These are phyloP conservation scores for Tricholoma terreum DNA, from an alignment of 768 basidiomycete species.

Conservation along the genomic window DNA sequence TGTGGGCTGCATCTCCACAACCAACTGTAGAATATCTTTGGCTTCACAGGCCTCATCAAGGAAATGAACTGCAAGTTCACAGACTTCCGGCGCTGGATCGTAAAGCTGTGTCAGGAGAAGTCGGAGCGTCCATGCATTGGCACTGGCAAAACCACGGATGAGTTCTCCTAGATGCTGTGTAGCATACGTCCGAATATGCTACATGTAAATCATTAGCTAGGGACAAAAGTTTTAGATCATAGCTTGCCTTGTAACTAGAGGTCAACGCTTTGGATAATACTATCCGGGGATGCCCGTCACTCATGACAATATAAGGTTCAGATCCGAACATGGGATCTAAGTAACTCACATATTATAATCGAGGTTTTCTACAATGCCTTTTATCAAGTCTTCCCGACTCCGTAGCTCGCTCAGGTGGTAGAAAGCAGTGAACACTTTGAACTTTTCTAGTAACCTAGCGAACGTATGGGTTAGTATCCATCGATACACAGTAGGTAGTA, in stretches of 20 bases:
- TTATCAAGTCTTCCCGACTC: constrained; percentile 89
- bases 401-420: constrained; percentile 92
- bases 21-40: constrained; percentile 78
- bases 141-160: constrained; percentile 59
- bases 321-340: constrained; percentile 1
- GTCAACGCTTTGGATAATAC: constrained; percentile 93
- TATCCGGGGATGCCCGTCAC: constrained; percentile 93
- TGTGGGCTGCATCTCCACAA: constrained; percentile 93
- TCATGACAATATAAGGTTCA: constrained; percentile 29
- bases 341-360: constrained; percentile 81
- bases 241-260: constrained; percentile 78
- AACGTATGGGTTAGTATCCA: background rate
- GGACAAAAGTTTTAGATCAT: background rate
- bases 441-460: constrained; percentile 82
- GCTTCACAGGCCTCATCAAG: constrained; percentile 89
- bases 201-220: background rate
- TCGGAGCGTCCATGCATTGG: constrained; percentile 85
- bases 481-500: constrained; percentile 5
- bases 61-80: constrained; percentile 84
- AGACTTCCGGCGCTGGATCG: constrained; percentile 87
- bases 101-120: constrained; percentile 94
- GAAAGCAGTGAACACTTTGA: constrained; percentile 92
- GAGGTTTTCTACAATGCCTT: constrained; percentile 84
- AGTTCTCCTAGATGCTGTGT: constrained; percentile 84
- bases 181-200: constrained; percentile 88